Evolutionary conservation across 306 rosid species (phyloP).

Genomic region (Sicyos edulis): DNA sequence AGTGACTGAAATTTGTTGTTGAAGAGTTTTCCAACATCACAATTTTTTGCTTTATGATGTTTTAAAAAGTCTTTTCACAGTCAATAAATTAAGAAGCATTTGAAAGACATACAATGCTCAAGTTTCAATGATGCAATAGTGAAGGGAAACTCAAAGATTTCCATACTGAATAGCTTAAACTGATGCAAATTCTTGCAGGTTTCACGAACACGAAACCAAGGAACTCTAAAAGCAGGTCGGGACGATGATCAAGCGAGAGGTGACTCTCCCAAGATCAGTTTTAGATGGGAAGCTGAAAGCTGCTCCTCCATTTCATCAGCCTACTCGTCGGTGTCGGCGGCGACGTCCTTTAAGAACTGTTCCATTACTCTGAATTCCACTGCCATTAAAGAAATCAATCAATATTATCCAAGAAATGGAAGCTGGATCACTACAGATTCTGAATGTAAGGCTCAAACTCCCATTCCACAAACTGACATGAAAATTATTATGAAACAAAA

Average conservation of each 20-base stretch:
- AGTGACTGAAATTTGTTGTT: too few species aligned
- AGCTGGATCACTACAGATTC: slow-evolving; percentile 95
- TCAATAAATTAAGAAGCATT: too few species aligned
- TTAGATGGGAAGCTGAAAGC: slow-evolving; percentile 81
- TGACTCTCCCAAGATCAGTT: slow-evolving; percentile 84
- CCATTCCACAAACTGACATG: neutral
- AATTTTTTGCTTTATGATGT: neutral
- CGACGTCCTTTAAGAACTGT: slow-evolving; percentile 40
- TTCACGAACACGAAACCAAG: slow-evolving; percentile 47
- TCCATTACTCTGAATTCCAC: slow-evolving; percentile 33
- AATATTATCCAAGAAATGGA: slow-evolving; percentile 38
- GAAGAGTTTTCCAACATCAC: too few species aligned
- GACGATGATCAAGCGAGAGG: slow-evolving; percentile 47
- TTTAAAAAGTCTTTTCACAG: neutral
- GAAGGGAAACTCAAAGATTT: too few species aligned
- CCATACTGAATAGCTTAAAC: neutral
- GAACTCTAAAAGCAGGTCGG: slow-evolving; percentile 40
- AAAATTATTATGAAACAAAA: neutral
- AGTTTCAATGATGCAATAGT: too few species aligned
- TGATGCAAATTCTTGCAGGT: slow-evolving; percentile 37
- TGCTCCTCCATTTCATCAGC: slow-evolving; percentile 66
- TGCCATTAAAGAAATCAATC: slow-evolving; percentile 29
- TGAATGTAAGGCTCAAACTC: slow-evolving; percentile 51
- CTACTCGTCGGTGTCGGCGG: slow-evolving; percentile 45
- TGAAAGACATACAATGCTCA: neutral